phyloP scores from a whole-genome alignment of 2,329 filamentous ascomycete species.

The Paraphaeosphaeria sporulosa region DNA sequence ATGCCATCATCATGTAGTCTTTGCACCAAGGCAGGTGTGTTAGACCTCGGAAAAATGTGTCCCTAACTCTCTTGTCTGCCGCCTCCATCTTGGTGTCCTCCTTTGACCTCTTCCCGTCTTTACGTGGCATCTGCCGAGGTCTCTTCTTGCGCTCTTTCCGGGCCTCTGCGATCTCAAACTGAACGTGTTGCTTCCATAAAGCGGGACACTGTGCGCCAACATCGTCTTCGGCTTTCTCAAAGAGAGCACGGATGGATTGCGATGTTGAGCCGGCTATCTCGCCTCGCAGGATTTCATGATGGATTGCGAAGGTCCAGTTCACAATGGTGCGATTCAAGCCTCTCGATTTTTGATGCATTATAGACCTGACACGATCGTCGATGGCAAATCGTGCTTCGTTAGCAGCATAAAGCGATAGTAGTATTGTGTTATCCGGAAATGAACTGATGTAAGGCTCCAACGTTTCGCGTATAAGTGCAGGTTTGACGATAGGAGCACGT shows the following conservation, averaged over 20 bases:
- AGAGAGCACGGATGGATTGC: slow-evolving; percentile 63
- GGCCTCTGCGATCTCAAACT: slow-evolving; percentile 38
- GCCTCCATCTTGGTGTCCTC: slow-evolving; percentile 29
- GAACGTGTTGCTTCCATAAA: slow-evolving; percentile 43
- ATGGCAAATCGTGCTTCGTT: slow-evolving; percentile 76
- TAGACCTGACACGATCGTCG: slow-evolving; percentile 76
- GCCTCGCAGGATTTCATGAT: slow-evolving; percentile 59
- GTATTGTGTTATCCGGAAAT: slow-evolving; percentile 80
- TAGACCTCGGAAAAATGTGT: slow-evolving; percentile 64
- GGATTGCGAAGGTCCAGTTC: slow-evolving; percentile 63
- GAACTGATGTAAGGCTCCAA: slow-evolving; percentile 66
- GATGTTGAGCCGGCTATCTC: slow-evolving; percentile 54
- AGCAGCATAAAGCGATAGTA: slow-evolving; percentile 76
- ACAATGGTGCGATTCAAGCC: slow-evolving; percentile 50
- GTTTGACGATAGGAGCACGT: slow-evolving; percentile 70
- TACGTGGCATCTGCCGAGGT: slow-evolving; percentile 18
- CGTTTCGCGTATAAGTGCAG: slow-evolving; percentile 68
- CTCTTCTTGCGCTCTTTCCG: slow-evolving; percentile 21
- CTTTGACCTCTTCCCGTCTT: slow-evolving; percentile 32
- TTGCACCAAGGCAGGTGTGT: slow-evolving; percentile 70
- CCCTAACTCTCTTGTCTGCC: slow-evolving; percentile 54
- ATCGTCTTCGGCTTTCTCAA: slow-evolving; percentile 59
- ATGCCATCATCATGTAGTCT: slow-evolving; percentile 64
- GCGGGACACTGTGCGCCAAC: slow-evolving; percentile 37
- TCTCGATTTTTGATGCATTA: slow-evolving; percentile 59